Evolutionary conservation across 495 filamentous ascomycete genomes (phyloP), one percentile per base, ranked within the genome.

Genomic region (Rhypophila decipiens): DNA sequence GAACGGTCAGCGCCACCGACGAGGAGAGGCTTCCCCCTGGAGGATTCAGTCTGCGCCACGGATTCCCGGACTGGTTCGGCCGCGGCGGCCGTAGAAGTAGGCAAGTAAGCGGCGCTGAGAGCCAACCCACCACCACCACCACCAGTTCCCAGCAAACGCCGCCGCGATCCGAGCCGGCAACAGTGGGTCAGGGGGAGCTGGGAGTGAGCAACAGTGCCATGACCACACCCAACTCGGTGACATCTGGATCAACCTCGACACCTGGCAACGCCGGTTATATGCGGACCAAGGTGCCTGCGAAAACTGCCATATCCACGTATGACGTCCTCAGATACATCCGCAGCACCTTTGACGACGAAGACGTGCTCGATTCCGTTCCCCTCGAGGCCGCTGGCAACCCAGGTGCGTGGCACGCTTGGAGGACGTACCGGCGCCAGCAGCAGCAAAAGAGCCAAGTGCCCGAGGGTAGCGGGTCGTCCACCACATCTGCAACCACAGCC

Each of bases 391-490:
- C 90, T 0, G 90, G 85, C 8, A 94, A 97, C 57, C 79, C 84
- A 7, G 88, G 87, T 2, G 90, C 90, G 18, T 95, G 87, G 86
- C 85, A 89, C 66, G 88, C 89, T 15, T 96, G 90, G 90, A 77
- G 79, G 51, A 77, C 85, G 17, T 77, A 91, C 64, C 74, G 80
- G 18, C 49, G 64, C 12, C 68, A 70, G n/a, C 39, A 51, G 43
- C 29, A 60, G 56, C 27, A 65, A 47, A 31, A 31, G 27, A 31
- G 13, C 19, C 21, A 34, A 17, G 13, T 21, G 15, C 49, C 42
- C 2, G 51, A 39, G 20, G 42, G 44, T n/a, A 45, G 24, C 29
- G 42, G 41, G n/a, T 18, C 37, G 29, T 43, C 24, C 38, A 50
- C 21, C 21, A 31, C 40, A 18, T 44, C 50, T 31, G 39, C 15